phyloP scores from a whole-genome alignment of 805 yeast genomes.

The Candida alai region DNA sequence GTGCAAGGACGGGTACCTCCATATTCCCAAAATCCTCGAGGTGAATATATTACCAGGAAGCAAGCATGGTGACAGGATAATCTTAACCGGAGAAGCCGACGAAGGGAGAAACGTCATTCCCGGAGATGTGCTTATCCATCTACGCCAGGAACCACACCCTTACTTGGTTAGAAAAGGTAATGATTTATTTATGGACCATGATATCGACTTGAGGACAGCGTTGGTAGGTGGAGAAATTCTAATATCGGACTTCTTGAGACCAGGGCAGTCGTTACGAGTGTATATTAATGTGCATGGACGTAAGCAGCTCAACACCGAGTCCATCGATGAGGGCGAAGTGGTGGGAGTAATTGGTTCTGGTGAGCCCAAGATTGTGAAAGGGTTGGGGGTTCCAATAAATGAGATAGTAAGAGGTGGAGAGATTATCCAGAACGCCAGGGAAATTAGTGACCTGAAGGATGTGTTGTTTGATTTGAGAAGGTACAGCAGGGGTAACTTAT shows the following conservation, averaged over 20 bases:
- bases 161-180: conserved; percentile 40
- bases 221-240: conserved; percentile 52
- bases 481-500: conserved; percentile 33
- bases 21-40: conserved; percentile 48
- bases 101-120: conserved; percentile 57
- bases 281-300: conserved; percentile 36
- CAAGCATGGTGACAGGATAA: conserved; percentile 46
- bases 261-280: conserved; percentile 27
- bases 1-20: conserved; percentile 41
- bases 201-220: conserved; percentile 51
- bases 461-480: conserved; percentile 17
- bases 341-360: conserved; percentile 54
- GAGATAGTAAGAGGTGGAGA: conserved; percentile 21
- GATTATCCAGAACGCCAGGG: conserved; percentile 20
- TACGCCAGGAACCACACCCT: conserved; percentile 40
- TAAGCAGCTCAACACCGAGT: conserved; percentile 12
- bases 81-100: conserved; percentile 60
- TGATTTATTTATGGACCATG: conserved; percentile 42
- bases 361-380: conserved; percentile 44
- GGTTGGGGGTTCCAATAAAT: conserved; percentile 61
- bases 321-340: conserved; percentile 35
- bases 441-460: conserved; percentile 14
- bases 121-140: conserved; percentile 62
- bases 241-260: conserved; percentile 27
- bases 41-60: conserved; percentile 57